Percentiles rank a stretch among this genome's conserved stretches.
These are phyloP conservation scores for Purpureocillium lavendulum DNA, from an alignment of 2,329 filamentous ascomycete genomes.

Conservation along the genomic window DNA sequence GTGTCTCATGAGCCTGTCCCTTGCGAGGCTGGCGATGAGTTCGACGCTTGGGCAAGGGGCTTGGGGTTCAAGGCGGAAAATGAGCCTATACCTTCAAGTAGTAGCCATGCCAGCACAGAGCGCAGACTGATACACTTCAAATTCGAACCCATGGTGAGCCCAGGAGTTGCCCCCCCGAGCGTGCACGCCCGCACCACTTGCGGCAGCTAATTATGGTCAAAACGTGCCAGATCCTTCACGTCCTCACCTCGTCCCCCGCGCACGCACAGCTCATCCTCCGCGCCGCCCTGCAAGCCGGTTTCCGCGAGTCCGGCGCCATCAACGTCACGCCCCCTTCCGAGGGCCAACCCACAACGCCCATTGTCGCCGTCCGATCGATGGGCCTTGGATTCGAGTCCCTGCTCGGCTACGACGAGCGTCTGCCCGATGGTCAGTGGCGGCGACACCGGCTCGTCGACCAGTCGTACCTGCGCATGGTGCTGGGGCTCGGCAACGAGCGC, in stretches of 20 bases:
- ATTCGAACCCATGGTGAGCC: conserved; percentile 88
- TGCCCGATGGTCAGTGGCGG: no score
- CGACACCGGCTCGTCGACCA: conserved; percentile 49
- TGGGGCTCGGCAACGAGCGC: conserved; percentile 64
- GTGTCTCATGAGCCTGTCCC: conserved; percentile 67
- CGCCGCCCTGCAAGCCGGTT: conserved; percentile 72
- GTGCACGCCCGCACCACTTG: no score
- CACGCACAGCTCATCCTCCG: conserved; percentile 70
- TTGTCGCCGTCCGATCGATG: conserved; percentile 79
- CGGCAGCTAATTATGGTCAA: not conserved
- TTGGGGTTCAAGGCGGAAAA: conserved; percentile 17
- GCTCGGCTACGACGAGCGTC: conserved; percentile 45
- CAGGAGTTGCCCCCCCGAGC: not conserved
- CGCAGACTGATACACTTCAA: conserved; percentile 69
- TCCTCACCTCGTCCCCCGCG: conserved; percentile 66
- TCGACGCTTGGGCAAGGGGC: conserved; percentile 20
- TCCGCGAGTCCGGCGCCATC: conserved; percentile 82
- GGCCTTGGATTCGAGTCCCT: conserved; percentile 77
- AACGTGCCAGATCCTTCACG: conserved; percentile 69
- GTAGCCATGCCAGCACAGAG: conserved; percentile 14
- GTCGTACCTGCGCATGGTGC: conserved; percentile 57
- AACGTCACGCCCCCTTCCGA: conserved; percentile 37
- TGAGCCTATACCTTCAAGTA: conserved; percentile 11
- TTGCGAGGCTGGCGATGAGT: conserved; percentile 9
- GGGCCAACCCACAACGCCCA: conserved; percentile 38